Conservation (phyloP, 2,329 filamentous ascomycete species). For the Penicillium glabrum region DNA sequence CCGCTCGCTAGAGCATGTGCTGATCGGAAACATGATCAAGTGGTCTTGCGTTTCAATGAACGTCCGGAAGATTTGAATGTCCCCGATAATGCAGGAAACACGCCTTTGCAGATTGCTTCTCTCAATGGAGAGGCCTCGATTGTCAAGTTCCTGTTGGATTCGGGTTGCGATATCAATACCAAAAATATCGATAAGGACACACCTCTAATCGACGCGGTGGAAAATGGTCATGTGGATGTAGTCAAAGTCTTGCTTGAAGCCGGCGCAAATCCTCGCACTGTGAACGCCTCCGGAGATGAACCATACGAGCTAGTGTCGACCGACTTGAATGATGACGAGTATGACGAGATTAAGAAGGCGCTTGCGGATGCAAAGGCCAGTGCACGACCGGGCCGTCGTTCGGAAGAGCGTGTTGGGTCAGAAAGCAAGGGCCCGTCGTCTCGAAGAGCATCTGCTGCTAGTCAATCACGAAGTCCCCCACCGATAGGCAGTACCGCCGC, state of each 20-base stretch:
- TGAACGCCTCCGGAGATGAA: conserved; percentile 90
- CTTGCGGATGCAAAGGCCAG: conserved; percentile 65
- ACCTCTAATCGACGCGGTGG: conserved; percentile 90
- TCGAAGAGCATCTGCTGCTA: conserved; percentile 45
- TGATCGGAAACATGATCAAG: conserved; percentile 75
- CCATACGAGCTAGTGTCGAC: conserved; percentile 80
- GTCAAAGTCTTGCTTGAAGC: conserved; percentile 80
- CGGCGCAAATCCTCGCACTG: conserved; percentile 86
- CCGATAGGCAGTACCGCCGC: conserved; percentile 27
- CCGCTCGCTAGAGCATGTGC: conserved; percentile 87
- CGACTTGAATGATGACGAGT: conserved; percentile 65
- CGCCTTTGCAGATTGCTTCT: conserved; percentile 88
- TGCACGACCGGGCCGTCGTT: conserved; percentile 46
- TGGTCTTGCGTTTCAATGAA: conserved; percentile 72
- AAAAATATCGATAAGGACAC: conserved; percentile 83
- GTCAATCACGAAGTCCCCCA: conserved; percentile 44
- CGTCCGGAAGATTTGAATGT: conserved; percentile 85
- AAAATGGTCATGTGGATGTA: conserved; percentile 89
- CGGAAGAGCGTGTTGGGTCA: conserved; percentile 41
- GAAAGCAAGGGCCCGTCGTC: conserved; percentile 40
- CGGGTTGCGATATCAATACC: conserved; percentile 80
- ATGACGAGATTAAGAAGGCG: conserved; percentile 72
- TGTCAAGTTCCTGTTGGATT: conserved; percentile 80
- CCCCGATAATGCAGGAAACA: conserved; percentile 94
- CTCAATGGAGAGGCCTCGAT: conserved; percentile 84